phyloP scores from a whole-genome alignment of 1,284 basidiomycete genomes.

The Rhodofomes roseus region DNA sequence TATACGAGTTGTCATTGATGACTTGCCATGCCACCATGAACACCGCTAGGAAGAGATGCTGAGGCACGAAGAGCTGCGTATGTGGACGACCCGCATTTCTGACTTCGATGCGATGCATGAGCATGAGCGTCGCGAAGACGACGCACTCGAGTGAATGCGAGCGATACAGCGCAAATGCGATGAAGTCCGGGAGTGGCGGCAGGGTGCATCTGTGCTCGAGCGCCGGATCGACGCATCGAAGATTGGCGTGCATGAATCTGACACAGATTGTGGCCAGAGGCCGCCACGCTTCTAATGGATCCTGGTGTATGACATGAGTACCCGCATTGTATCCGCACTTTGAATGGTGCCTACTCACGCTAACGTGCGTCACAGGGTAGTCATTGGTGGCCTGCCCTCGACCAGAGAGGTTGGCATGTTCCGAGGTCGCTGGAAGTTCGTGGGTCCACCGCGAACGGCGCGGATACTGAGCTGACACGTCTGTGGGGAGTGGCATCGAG shows the following conservation, averaged over 20 bases:
- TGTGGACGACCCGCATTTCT: not conserved
- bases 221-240: not conserved
- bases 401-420: too few relatives aligned
- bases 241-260: not conserved
- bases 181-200: not conserved
- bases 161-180: not conserved
- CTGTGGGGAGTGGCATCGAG: too few relatives aligned
- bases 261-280: too few relatives aligned
- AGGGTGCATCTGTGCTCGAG: not conserved
- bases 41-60: not conserved
- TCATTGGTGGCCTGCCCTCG: too few relatives aligned
- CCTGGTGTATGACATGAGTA: too few relatives aligned
- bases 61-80: not conserved
- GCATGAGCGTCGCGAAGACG: not conserved
- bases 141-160: not conserved
- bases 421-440: too few relatives aligned
- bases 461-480: too few relatives aligned
- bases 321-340: too few relatives aligned
- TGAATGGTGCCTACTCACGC: too few relatives aligned
- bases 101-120: not conserved
- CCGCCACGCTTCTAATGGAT: too few relatives aligned
- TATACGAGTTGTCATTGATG: not conserved
- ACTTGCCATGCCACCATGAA: not conserved
- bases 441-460: too few relatives aligned
- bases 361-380: too few relatives aligned